Evolutionary conservation across 108 stramenopile genomes (phyloP), one percentile per base, ranked within the genome.

Genomic region (Nitzschia sp.): DNA sequence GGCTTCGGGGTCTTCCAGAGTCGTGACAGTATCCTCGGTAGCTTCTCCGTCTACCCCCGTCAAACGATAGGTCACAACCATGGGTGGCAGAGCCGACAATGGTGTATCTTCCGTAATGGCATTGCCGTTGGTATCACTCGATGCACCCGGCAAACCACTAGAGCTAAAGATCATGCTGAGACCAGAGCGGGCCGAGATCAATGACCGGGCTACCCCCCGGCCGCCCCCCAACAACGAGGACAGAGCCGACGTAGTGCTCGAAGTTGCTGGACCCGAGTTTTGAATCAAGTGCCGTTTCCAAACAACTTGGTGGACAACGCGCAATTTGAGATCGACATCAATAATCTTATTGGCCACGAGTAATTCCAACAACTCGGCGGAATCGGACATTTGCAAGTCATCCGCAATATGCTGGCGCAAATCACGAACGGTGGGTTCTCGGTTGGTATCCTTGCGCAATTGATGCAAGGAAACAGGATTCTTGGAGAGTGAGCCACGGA

Each of bases 11-110:
- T 94, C 93, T 5, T 74, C 75, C 31, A 94, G 64, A n/a, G 58
- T 54, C 35, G 80, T 79, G 8, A 93, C 85, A 27, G 82, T 83
- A 68, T 94, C 93, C 79, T 94, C 93, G 5, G 93, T 94, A 0
- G 93, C 93, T 68, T 94, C 93, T 17, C 93, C 93, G 68, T 94
- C 93, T 2, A 94, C 93, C 36, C 93, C 93, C 26, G 85, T 86
- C 54, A 92, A 57, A 58, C 88, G 74, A 71, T 94, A 94, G 11
- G 89, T 94, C 1, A 85, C 78, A 35, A 91, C 76, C 88, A 88
- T 86, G 3, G 86, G 82, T 46, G 90, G 90, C 21, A 92, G 64
- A 13, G 68, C 66, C 6, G 77, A 68, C 32, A 75, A 23, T 26
- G 86, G 77, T 1, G 86, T 79, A 28, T 82, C 75, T 13, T 60